These are phyloP conservation scores for Knoxdaviesia proteae DNA, from an alignment of 2,329 filamentous ascomycete genomes.

Conservation along the genomic window DNA sequence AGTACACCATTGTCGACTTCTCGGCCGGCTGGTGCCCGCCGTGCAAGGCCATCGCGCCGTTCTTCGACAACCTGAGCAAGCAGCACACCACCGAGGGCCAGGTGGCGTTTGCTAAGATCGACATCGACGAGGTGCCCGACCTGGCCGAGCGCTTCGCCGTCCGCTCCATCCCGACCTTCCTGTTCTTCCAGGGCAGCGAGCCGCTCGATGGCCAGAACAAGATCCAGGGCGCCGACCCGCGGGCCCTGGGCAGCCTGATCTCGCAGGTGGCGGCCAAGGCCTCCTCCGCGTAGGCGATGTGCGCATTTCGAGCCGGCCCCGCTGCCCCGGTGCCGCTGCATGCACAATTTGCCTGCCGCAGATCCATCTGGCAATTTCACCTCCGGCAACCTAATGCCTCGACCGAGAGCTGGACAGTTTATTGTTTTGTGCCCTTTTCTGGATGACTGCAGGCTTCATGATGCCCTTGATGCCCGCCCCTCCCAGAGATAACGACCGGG, in stretches of 20 bases:
- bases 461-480: no score
- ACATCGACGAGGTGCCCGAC: slow-evolving; percentile 32
- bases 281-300: slow-evolving; percentile 7
- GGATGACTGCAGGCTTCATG: no score
- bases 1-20: slow-evolving; percentile 35
- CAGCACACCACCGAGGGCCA: slow-evolving; percentile 15
- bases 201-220: slow-evolving; percentile 9
- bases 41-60: slow-evolving; percentile 37
- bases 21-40: slow-evolving; percentile 39
- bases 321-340: no score
- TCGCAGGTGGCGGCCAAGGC: slow-evolving; percentile 8
- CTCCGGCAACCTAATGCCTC: no score
- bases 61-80: slow-evolving; percentile 26
- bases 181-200: slow-evolving; percentile 35
- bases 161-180: slow-evolving; percentile 36
- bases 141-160: slow-evolving; percentile 28
- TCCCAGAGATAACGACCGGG: no score
- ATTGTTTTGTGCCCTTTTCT: no score
- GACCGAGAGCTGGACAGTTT: no score
- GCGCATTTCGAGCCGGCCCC: no score
- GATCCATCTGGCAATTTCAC: no score
- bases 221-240: slow-evolving; percentile 5
- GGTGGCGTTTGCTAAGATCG: slow-evolving; percentile 35
- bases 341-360: no score
- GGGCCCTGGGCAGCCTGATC: slow-evolving; percentile 5